A percentile compares a stretch with the other conserved stretches of the same genome.
Evolutionary conservation across 2,329 filamentous ascomycete genomes (phyloP).

Genomic region (Ilyonectria robusta): DNA sequence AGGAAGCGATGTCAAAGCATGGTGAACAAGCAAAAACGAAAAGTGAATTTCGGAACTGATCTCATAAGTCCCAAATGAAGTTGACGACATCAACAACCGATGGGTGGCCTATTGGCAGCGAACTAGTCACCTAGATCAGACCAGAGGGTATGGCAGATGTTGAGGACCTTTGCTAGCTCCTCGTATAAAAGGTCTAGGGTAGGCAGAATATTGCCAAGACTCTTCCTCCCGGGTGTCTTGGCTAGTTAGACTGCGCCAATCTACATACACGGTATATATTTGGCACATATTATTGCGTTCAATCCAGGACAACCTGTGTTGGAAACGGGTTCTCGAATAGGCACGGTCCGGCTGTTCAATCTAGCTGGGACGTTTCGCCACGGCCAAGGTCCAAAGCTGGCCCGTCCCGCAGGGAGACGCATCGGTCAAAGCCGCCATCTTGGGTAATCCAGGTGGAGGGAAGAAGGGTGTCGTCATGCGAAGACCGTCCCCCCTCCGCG

Average conservation of each 20-base stretch:
- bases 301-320: neutral
- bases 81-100: neutral
- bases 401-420: neutral
- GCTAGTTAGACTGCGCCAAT: neutral
- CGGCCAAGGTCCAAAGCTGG: neutral
- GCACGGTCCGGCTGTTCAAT: neutral
- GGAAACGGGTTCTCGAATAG: neutral
- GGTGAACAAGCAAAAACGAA: neutral
- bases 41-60: neutral
- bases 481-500: neutral
- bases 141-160: neutral
- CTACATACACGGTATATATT: neutral
- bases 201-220: neutral
- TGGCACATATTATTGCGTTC: neutral
- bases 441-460: neutral
- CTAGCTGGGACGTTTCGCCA: conserved; percentile 10
- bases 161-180: neutral
- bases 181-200: neutral
- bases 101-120: neutral
- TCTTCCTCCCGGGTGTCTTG: neutral
- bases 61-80: neutral
- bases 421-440: neutral
- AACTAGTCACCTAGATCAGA: neutral
- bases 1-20: neutral
- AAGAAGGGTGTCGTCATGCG: conserved; percentile 1